A percentile compares a stretch with the other conserved stretches of the same genome.
Evolutionary conservation across 208 protist genomes (phyloP).

Genomic region (Trichomonas gallinae): DNA sequence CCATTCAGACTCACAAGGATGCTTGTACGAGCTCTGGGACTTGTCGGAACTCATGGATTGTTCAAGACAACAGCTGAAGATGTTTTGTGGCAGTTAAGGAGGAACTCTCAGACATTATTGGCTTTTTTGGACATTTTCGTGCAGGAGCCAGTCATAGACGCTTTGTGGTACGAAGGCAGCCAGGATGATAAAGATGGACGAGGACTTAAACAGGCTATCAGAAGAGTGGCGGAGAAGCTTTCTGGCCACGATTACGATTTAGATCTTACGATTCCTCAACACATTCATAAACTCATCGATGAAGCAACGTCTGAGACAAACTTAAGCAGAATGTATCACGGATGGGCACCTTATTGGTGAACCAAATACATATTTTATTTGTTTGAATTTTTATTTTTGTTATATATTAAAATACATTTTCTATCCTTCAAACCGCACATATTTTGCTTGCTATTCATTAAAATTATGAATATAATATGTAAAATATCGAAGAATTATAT

Average conservation of each 20-base stretch:
- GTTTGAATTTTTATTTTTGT: not conserved
- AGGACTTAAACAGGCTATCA: not conserved
- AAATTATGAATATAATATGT: too few relatives aligned
- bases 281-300: not conserved
- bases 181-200: not conserved
- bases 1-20: constrained; percentile 26
- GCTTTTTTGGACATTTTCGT: constrained; percentile 22
- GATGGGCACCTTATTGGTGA: not conserved
- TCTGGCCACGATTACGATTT: not conserved
- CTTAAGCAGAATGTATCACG: not conserved
- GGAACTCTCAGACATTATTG: not conserved
- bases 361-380: not conserved
- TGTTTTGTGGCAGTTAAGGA: not conserved
- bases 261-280: not conserved
- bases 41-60: not conserved
- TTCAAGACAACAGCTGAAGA: not conserved
- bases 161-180: not conserved
- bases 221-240: not conserved
- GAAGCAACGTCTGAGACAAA: not conserved
- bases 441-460: too few relatives aligned
- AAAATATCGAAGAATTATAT: too few relatives aligned
- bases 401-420: not conserved
- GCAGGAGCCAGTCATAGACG: not conserved
- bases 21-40: not conserved
- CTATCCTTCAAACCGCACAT: too few relatives aligned